phyloP scores from a whole-genome alignment of 768 basidiomycete genomes.

The Podaxis mareebaensis region DNA sequence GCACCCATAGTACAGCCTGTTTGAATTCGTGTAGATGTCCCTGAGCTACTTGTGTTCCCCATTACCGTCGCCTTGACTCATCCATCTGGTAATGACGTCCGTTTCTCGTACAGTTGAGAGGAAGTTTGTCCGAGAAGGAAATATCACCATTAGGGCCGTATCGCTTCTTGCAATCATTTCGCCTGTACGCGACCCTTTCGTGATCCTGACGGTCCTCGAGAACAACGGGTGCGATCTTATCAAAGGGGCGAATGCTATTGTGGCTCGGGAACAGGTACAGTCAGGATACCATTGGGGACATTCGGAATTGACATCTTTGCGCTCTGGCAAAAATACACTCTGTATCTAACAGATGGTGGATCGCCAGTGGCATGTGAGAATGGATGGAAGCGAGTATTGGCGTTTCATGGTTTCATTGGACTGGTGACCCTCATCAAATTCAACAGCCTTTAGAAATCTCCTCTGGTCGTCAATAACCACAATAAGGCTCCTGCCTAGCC shows the following conservation, averaged over 20 bases:
- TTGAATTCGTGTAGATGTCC: background rate
- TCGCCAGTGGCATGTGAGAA: background rate
- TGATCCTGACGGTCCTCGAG: background rate
- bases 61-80: background rate
- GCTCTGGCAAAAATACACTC: background rate
- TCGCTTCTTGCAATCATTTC: background rate
- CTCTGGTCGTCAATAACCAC: slow-evolving; percentile 58
- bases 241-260: background rate
- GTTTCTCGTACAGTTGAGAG: background rate
- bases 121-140: background rate
- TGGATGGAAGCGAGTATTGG: background rate
- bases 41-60: background rate
- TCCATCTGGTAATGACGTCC: background rate
- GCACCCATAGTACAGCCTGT: background rate
- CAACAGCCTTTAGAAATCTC: slow-evolving; percentile 39
- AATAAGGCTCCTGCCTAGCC: slow-evolving; percentile 47
- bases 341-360: background rate
- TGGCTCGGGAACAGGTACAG: background rate
- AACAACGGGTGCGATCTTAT: too few species aligned
- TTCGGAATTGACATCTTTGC: background rate
- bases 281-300: too few species aligned
- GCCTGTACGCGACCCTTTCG: background rate
- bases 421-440: slow-evolving; percentile 32
- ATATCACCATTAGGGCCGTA: background rate
- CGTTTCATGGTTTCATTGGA: background rate